Evolutionary conservation across 345 rosid genomes (phyloP).

Genomic region (Salix caprea): DNA sequence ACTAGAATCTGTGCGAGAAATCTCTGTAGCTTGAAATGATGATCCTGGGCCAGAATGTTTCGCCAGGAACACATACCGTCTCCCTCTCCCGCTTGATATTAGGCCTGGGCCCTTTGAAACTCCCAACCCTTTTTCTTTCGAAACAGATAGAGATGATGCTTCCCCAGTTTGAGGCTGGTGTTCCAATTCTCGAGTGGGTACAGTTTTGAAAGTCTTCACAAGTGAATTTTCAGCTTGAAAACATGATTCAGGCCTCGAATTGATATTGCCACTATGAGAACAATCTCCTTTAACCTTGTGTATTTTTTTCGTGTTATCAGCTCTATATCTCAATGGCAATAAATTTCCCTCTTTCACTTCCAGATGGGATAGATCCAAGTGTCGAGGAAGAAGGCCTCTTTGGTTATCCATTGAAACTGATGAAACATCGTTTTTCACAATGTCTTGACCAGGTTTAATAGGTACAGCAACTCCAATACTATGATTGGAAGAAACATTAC

Average conservation of each 20-base stretch:
- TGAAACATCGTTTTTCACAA: slow-evolving; percentile 29
- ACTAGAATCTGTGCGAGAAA: slow-evolving; percentile 48
- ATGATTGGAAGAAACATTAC: slow-evolving; percentile 45
- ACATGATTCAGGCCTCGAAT: slow-evolving; percentile 32
- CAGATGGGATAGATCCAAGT: slow-evolving; percentile 40
- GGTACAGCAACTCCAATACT: slow-evolving; percentile 42
- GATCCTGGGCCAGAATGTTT: slow-evolving; percentile 54
- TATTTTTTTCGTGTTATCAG: slow-evolving; percentile 22
- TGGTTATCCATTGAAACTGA: slow-evolving; percentile 40
- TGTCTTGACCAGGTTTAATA: slow-evolving; percentile 43
- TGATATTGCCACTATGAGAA: slow-evolving; percentile 26
- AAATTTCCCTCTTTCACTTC: slow-evolving; percentile 31
- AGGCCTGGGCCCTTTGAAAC: slow-evolving; percentile 38
- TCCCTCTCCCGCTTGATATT: slow-evolving; percentile 42
- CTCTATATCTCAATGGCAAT: slow-evolving; percentile 33
- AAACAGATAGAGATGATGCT: slow-evolving; percentile 20
- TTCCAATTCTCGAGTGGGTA: slow-evolving; percentile 41
- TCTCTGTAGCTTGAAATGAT: slow-evolving; percentile 44
- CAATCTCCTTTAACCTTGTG: slow-evolving; percentile 44
- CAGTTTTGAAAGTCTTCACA: slow-evolving; percentile 25
- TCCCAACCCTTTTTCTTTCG: slow-evolving; percentile 32
- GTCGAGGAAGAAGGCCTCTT: slow-evolving; percentile 40
- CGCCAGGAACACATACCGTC: slow-evolving; percentile 36
- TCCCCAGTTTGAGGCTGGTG: slow-evolving; percentile 36
- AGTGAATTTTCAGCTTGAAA: slow-evolving; percentile 34